Percentiles rank a stretch among this genome's conserved stretches.
These are phyloP conservation scores for Candida pseudoviswanathii DNA, from an alignment of 1,139 yeast genomes.

Conservation along the genomic window DNA sequence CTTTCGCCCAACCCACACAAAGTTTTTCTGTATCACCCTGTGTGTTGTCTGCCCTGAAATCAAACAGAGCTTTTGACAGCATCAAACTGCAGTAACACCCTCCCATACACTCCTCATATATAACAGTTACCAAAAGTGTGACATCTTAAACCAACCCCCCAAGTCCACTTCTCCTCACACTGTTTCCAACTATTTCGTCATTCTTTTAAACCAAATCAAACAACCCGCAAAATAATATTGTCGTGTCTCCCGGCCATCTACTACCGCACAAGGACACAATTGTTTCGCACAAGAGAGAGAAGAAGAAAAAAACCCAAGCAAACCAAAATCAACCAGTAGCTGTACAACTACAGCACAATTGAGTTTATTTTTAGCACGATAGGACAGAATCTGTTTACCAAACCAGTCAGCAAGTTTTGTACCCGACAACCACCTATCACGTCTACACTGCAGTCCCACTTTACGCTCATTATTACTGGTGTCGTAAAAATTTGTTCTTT, in stretches of 20 bases:
- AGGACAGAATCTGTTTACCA: too few relatives aligned
- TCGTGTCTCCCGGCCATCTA: not conserved
- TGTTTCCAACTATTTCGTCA: constrained; percentile 14
- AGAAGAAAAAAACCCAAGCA: not conserved
- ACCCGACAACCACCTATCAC: too few relatives aligned
- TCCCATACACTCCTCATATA: too few relatives aligned
- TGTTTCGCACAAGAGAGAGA: not conserved
- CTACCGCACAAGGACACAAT: not conserved
- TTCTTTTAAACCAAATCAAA: constrained; percentile 7
- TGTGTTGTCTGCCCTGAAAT: not conserved
- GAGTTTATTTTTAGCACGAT: constrained; percentile 7
- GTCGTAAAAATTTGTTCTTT: not conserved
- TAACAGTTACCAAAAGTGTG: not conserved
- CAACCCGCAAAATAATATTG: constrained; percentile 1
- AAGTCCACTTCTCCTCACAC: too few relatives aligned
- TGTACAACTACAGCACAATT: not conserved
- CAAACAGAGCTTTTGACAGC: not conserved
- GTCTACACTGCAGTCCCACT: too few relatives aligned
- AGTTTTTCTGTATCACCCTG: too few relatives aligned
- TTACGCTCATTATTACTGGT: too few relatives aligned
- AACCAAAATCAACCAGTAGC: not conserved
- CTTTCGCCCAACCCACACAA: not conserved
- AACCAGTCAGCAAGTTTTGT: too few relatives aligned
- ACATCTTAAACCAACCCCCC: too few relatives aligned
- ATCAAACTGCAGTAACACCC: not conserved